phyloP scores from a whole-genome alignment of 2,329 filamentous ascomycete species.

The Ophiosphaerella narmari region DNA sequence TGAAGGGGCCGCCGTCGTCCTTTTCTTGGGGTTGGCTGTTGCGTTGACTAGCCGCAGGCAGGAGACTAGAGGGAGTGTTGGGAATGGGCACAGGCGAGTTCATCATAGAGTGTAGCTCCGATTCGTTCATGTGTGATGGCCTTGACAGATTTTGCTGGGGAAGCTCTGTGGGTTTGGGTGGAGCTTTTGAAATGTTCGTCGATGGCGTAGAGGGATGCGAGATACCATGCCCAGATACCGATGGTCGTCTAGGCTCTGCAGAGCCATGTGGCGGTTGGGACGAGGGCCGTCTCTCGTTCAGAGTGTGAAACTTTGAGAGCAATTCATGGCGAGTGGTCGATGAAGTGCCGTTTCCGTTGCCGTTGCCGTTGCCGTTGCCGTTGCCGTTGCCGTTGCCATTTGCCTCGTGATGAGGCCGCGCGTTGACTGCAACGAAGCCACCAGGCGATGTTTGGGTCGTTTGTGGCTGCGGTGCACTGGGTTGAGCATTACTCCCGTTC shows the following conservation, averaged over 20 bases:
- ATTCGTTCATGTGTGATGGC: conserved; percentile 37
- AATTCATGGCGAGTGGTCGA: conserved; percentile 63
- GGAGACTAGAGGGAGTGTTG: conserved; percentile 57
- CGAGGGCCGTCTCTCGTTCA: conserved; percentile 55
- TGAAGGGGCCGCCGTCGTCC: conserved; percentile 63
- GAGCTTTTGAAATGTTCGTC: conserved; percentile 30
- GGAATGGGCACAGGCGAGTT: conserved; percentile 59
- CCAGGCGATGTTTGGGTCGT: conserved; percentile 49
- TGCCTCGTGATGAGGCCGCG: conserved; percentile 49
- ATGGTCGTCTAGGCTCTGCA: conserved; percentile 34
- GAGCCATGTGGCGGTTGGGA: conserved; percentile 32
- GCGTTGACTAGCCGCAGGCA: conserved; percentile 52
- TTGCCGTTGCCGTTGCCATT: conserved; percentile 20
- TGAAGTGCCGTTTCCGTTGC: too few relatives aligned
- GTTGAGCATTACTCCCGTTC: conserved; percentile 42
- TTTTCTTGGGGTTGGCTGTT: conserved; percentile 51
- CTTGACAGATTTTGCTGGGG: conserved; percentile 21
- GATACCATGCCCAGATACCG: conserved; percentile 27
- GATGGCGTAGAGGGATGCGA: conserved; percentile 35
- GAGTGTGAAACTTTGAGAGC: conserved; percentile 66
- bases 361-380: too few relatives aligned
- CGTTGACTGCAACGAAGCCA: conserved; percentile 65
- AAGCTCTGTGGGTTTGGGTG: conserved; percentile 28
- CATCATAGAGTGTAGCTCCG: conserved; percentile 49
- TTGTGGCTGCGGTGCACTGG: conserved; percentile 11